phyloP scores from a whole-genome alignment of 495 filamentous ascomycete genomes.

The Xylona heveae region DNA sequence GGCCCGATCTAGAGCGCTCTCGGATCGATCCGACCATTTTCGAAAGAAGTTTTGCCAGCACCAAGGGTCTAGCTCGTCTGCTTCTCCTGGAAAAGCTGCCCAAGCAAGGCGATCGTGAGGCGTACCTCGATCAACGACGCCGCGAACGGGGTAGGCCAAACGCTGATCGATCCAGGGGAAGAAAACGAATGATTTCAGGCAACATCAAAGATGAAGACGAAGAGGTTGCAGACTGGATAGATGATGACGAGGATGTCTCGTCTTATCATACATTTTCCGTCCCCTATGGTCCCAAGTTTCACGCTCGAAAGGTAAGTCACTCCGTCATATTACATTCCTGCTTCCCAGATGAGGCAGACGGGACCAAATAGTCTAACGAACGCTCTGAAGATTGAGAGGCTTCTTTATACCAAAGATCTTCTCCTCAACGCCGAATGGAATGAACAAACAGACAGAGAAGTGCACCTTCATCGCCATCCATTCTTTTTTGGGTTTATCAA shows the following conservation, averaged over 20 bases:
- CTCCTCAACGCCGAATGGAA: conserved; percentile 83
- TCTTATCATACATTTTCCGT: conserved; percentile 61
- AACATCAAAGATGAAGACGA: conserved; percentile 56
- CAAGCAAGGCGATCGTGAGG: conserved; percentile 36
- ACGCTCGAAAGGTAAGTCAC: no score
- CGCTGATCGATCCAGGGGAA: conserved; percentile 11
- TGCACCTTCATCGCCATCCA: conserved; percentile 61
- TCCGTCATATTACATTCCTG: no score
- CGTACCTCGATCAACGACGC: conserved; percentile 41
- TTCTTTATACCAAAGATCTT: conserved; percentile 58
- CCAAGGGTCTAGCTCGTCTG: conserved; percentile 55
- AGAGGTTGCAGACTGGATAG: conserved; percentile 64
- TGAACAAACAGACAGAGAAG: conserved; percentile 40
- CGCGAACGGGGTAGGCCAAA: conserved; percentile 43
- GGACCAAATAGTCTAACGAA: no score
- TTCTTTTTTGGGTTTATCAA: conserved; percentile 44
- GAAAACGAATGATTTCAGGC: conserved; percentile 14
- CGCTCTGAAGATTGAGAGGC: conserved; percentile 56
- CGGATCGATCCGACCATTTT: conserved; percentile 68
- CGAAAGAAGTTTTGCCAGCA: conserved; percentile 52
- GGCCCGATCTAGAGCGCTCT: conserved; percentile 45
- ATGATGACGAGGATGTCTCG: conserved; percentile 47
- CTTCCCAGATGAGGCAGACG: no score
- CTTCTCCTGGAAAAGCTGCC: conserved; percentile 65
- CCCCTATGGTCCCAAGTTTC: conserved; percentile 49